phyloP scores from a whole-genome alignment of 371 early-diverging fungal species.

The Lichtheimia ramosa region DNA sequence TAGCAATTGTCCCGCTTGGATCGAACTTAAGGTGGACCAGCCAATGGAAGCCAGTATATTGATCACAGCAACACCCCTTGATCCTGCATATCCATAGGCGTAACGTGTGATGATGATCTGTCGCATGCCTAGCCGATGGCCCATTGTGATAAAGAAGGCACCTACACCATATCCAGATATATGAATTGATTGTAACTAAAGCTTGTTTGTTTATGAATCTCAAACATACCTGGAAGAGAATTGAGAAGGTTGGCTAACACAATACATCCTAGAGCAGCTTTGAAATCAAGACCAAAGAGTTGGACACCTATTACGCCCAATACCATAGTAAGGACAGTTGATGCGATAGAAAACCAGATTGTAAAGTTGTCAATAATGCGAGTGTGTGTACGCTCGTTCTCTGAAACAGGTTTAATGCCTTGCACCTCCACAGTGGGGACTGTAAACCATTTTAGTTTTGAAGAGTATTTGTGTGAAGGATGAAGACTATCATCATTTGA shows the following conservation, averaged over 20 bases:
- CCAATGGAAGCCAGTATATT: conserved; percentile 8
- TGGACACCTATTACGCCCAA: conserved; percentile 10
- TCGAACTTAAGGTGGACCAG: background rate
- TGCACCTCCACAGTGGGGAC: conserved; percentile 1
- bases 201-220: background rate
- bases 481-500: background rate
- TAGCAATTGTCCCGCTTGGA: conserved; percentile 6
- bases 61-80: conserved; percentile 1
- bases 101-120: conserved; percentile 16
- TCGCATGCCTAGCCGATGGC: conserved; percentile 11
- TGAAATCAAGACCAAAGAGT: conserved; percentile 12
- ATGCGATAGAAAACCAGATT: conserved; percentile 14
- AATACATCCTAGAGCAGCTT: conserved; percentile 9
- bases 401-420: conserved; percentile 15
- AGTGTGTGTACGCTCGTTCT: conserved; percentile 14
- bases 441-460: background rate
- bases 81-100: conserved; percentile 9
- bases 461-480: background rate
- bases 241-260: conserved; percentile 4
- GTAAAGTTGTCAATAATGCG: conserved; percentile 18
- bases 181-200: background rate
- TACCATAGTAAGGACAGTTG: conserved; percentile 2
- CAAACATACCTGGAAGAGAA: conserved; percentile 1
- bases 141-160: conserved; percentile 17
- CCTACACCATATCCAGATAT: background rate